Base-by-base conservation (phyloP, 495 filamentous ascomycete genomes). In the Aspergillus bridgeri region DNA sequence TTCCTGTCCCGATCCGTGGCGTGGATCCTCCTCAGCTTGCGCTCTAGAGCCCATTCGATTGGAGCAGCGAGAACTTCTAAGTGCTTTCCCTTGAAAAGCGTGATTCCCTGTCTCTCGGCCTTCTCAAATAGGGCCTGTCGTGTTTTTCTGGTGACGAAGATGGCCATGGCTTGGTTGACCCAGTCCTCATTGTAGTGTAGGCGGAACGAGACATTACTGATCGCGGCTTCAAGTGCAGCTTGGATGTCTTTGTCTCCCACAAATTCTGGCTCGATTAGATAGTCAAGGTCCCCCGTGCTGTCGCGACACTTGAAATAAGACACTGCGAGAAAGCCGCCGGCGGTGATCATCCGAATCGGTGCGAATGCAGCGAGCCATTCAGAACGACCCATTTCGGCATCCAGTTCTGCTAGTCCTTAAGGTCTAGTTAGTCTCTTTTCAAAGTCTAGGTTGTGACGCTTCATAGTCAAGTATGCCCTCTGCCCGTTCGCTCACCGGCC, bases 31-130 rank as follows among this genome's bases (percentile, higher is more conserved):
- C 70, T 51, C 45, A 73, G 15, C 22, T 73, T 73, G 3, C 66
- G 57, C 48, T 73, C 68, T 17, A 73, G 66, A 0, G 70, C 68
- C 68, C 69, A 71, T 48, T 73, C 70, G 11, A 73, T 11, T n/a
- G 70, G 68, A 6, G 56, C 67, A 0, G 68, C 69, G 5, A 71
- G 60, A 9, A 68, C 43, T 17, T 53, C 50, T 5, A 73, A 51
- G 45, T 71, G 47, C 8, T 55, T 23, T 0, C 68, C 65, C 17
- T 66, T 48, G 48, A 58, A 73, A 3, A 73, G 54, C 0, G 60
- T 55, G n/a, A 73, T 73, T 17, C 58, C 54, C 48, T 71, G 68
- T 52, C 62, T 58, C n/a, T 62, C 53, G 5, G 68, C 70, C 46
- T 48, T 29, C 43, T 64, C 44, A 24, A 69, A 69, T 13, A 71